Base-by-base conservation (phyloP, 139 green algal species). In the Spirogloea muscicola region DNA sequence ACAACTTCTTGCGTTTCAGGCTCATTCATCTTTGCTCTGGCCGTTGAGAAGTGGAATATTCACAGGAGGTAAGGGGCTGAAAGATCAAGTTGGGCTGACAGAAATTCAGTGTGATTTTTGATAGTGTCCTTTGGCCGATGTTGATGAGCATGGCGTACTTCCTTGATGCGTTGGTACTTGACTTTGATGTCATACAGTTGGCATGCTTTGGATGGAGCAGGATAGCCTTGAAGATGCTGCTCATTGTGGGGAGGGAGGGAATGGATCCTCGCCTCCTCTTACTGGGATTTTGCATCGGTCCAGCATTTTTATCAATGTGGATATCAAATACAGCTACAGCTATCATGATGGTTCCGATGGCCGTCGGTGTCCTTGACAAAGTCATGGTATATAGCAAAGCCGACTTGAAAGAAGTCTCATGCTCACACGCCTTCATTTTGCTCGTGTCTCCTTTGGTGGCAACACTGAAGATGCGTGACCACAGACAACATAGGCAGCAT, bases 261-360 rank as follows among this genome's bases (percentile, higher is more conserved):
- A 76, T 73, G 59, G 25, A 73, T 16, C 68, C 68, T 10, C 55
- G 29, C 3, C 31, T 63, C 7, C 31, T 76, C 18, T 9, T 76
- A 3, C 59, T 76, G 29, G 68, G 57, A n/a, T 76, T 76, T 34
- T 40, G 25, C 42, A 3, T 72, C 4, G 31, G 31, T 9, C 55
- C 68, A 3, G 68, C 25, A 60, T 70, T 76, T 10, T 41, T 76
- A 25, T 63, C 33, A 5, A 76, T 76, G 68, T 76, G 57, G 58
- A 76, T 76, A 6, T 76, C 57, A 58, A 76, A 76, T 21, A 76
- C 68, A 37, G 68, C 68, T 3, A 76, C 68, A 18, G 59, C 57
- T 42, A 78, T 76, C 42, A 39, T 76, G 57, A 76, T 76, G 68
- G 68, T 76, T 29, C 68, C 68, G 25, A 72, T 76, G 55, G 68